Conservation (phyloP, 306 rosid genomes). For the Dalbergia cultrata region DNA sequence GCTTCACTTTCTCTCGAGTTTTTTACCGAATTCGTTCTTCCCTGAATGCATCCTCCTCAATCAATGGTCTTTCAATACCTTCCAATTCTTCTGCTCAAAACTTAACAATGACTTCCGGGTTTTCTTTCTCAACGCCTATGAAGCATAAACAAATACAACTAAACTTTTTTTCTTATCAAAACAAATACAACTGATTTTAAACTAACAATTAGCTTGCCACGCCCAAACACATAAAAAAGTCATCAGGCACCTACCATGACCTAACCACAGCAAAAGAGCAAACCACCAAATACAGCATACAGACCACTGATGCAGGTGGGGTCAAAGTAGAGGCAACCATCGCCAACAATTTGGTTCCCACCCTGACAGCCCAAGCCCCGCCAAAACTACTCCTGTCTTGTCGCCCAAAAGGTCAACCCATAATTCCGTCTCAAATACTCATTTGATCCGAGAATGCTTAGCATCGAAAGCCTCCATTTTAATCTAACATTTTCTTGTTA, state of each 20-base stretch:
- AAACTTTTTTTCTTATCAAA: neutral
- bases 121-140: constrained; percentile 61
- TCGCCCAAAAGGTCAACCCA: constrained; percentile 36
- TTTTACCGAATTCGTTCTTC: constrained; percentile 31
- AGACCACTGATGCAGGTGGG: constrained; percentile 47
- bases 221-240: constrained; percentile 53
- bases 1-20: constrained; percentile 31
- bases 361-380: constrained; percentile 48
- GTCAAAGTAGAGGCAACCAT: constrained; percentile 56
- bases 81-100: constrained; percentile 35
- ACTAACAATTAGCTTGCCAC: constrained; percentile 49
- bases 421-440: constrained; percentile 23
- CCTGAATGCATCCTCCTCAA: constrained; percentile 40
- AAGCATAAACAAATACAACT: constrained; percentile 62
- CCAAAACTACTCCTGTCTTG: constrained; percentile 48
- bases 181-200: constrained; percentile 58
- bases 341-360: constrained; percentile 37
- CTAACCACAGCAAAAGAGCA: constrained; percentile 49
- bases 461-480: constrained; percentile 43
- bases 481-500: constrained; percentile 38
- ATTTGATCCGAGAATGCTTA: constrained; percentile 34
- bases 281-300: constrained; percentile 55
- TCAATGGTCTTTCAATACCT: constrained; percentile 30
- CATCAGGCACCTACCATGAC: constrained; percentile 52
- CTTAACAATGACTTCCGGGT: constrained; percentile 47